Base-by-base conservation (phyloP, 345 rosid species). In the Euclidium syriacum region DNA sequence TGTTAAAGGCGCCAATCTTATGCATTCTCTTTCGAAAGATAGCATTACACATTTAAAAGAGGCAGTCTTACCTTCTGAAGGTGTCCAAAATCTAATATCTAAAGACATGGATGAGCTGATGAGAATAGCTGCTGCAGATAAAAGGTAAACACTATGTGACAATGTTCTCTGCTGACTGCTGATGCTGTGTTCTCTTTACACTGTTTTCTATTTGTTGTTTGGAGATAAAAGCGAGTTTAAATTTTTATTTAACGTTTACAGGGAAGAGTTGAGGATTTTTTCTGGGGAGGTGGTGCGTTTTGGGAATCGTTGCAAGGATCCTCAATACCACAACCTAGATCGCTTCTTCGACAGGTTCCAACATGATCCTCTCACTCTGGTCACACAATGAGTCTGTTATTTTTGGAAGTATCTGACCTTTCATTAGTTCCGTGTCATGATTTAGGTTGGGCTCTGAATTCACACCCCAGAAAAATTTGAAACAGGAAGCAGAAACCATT, bases 281-380 rank as follows among this genome's bases (percentile, higher is more conserved):
- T 80, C 96, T 9, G 79, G 96, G 68, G 99, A 94, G 73, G 99
- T 94, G 73, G 95, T 90, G 35, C 96, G 99, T 40, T 94, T 94
- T 62, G 99, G 99, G 53, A 94, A 90, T 71, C 97, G 88, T 68
- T 94, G 97, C 72, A 90, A 90, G 78, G 99, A 94, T 83, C 99
- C 97, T 65, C 99, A 94, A 46, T 94, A 88, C 91, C 99, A 94
- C 83, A 85, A 85, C 73, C 75, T 90, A 71, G 90, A 90, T 32
- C 97, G 99, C 23, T 90, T 85, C 67, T 90, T 94, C 65, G 96
- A 84, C 43, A 94, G 87, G 99, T 80, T 75, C 65, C 18, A 23
- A 54, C 48, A 12, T 24, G 68, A 53, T 73, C 55, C 43, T 78
- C 24, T 35, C 49, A 50, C 67, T 33, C 58, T 70, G 29, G 47